phyloP scores from a whole-genome alignment of 208 protist species.

The Acanthamoeba polyphaga region DNA sequence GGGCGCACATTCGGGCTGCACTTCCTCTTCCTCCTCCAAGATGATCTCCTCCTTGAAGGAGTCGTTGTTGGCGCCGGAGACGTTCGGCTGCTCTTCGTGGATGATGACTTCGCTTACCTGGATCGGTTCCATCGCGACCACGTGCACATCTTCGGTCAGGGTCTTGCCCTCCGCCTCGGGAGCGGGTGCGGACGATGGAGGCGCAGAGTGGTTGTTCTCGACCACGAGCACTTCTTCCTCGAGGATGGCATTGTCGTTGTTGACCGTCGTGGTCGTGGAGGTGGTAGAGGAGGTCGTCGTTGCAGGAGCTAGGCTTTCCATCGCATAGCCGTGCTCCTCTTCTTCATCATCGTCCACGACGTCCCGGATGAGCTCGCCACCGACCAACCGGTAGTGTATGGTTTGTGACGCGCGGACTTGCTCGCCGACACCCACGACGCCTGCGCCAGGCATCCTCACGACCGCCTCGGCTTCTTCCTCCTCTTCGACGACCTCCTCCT shows the following conservation, averaged over 20 bases:
- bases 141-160: not conserved
- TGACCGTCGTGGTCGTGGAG: not conserved
- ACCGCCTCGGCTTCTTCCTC: not conserved
- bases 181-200: not conserved
- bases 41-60: not conserved
- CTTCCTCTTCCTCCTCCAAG: not conserved
- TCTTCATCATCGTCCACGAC: not conserved
- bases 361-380: not conserved
- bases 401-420: not conserved
- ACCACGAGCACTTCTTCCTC: not conserved
- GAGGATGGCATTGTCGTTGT: not conserved
- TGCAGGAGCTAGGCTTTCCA: not conserved
- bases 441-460: not conserved
- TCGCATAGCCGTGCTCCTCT: not conserved
- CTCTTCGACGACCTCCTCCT: not conserved
- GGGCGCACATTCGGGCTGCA: not conserved
- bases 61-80: not conserved
- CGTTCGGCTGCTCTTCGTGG: not conserved
- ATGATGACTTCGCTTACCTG: not conserved
- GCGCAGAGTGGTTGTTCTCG: not conserved
- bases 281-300: not conserved
- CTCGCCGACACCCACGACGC: conserved; percentile 13
- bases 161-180: not conserved
- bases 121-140: not conserved
- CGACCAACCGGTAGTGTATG: not conserved